These are phyloP conservation scores for Mycena crocata DNA, from an alignment of 768 basidiomycete species.

Conservation along the genomic window DNA sequence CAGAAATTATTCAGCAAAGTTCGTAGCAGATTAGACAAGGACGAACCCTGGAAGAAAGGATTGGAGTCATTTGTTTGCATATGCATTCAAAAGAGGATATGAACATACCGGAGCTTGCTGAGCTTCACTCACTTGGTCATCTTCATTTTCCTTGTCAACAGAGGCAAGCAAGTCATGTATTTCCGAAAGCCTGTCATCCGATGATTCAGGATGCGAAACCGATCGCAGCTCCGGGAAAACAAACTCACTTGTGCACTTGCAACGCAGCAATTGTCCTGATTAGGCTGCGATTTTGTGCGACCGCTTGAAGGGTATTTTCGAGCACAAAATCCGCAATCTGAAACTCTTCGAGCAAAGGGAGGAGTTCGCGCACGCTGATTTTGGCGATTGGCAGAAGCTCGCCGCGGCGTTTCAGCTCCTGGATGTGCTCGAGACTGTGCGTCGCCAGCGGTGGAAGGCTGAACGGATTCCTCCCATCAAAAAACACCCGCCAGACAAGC, in stretches of 20 bases:
- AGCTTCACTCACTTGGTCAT: not conserved
- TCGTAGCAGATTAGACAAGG: not conserved
- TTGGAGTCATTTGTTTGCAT: too few relatives aligned
- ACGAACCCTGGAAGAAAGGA: slow-evolving; percentile 6
- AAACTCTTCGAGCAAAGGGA: not conserved
- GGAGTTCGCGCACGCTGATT: not conserved
- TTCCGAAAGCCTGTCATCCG: not conserved
- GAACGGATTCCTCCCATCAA: slow-evolving; percentile 16
- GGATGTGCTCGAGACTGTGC: not conserved
- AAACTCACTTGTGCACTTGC: not conserved
- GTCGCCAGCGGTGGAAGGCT: not conserved
- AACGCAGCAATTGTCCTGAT: not conserved
- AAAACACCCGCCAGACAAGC: slow-evolving; percentile 17
- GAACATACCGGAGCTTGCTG: not conserved
- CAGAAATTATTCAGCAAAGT: not conserved
- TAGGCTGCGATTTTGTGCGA: not conserved
- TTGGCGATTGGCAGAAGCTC: not conserved
- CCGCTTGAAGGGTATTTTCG: not conserved
- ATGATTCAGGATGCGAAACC: not conserved
- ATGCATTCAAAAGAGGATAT: not conserved
- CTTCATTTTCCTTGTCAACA: not conserved
- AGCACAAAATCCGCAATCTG: not conserved
- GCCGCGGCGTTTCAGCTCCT: not conserved
- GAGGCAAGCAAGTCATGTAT: not conserved
- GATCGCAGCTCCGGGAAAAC: too few relatives aligned